phyloP scores from a whole-genome alignment of 1,139 yeast species.

The Lodderomyces elongisporus region DNA sequence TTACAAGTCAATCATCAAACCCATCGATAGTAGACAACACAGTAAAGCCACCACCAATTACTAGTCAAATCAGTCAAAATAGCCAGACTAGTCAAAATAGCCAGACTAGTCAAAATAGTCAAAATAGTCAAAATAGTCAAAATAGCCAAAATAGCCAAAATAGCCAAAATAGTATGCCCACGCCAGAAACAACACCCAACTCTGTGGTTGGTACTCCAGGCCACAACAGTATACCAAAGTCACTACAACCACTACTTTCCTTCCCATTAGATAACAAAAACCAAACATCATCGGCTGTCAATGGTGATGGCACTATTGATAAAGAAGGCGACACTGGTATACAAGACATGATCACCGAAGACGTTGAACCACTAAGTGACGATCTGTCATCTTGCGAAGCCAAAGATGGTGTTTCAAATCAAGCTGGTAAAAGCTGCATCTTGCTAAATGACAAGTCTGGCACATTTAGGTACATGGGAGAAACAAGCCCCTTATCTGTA shows the following conservation, averaged over 20 bases:
- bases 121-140: no score
- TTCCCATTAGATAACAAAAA: slow-evolving; percentile 17
- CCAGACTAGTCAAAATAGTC: no score
- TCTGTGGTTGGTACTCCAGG: slow-evolving; percentile 1
- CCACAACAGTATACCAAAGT: slow-evolving; percentile 16
- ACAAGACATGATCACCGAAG: not conserved
- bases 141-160: no score
- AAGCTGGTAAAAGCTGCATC: slow-evolving; percentile 15
- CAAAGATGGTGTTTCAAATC: slow-evolving; percentile 14
- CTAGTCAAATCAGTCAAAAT: no score
- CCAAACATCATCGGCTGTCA: not conserved
- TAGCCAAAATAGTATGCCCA: slow-evolving; percentile 6
- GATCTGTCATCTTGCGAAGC: no score
- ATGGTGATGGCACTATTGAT: not conserved
- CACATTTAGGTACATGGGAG: slow-evolving; percentile 23
- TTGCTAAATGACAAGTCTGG: slow-evolving; percentile 19
- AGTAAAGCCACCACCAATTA: not conserved
- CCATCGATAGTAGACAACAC: not conserved
- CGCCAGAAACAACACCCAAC: slow-evolving; percentile 12
- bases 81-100: no score
- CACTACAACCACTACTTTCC: slow-evolving; percentile 23
- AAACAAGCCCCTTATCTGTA: slow-evolving; percentile 23
- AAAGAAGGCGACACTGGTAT: not conserved
- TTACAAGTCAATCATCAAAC: not conserved
- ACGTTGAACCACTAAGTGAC: not conserved